Evolutionary conservation across 345 rosid genomes (phyloP).

Genomic region (Eucalyptus albens): DNA sequence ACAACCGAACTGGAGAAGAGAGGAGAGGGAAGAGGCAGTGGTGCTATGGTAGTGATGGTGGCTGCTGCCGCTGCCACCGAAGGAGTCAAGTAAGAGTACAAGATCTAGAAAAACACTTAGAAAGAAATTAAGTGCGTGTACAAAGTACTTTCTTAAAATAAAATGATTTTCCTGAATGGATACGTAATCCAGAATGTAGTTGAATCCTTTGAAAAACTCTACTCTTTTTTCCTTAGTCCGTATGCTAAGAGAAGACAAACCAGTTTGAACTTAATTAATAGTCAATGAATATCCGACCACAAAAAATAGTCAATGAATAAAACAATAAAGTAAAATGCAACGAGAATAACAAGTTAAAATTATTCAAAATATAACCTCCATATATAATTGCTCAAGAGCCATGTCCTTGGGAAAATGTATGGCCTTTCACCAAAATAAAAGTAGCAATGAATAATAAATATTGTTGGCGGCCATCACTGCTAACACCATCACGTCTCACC

Average conservation of each 20-base stretch:
- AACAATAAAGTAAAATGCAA: too few species aligned
- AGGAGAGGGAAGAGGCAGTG: neutral
- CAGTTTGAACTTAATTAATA: neutral
- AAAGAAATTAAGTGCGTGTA: neutral
- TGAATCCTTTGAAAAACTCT: neutral
- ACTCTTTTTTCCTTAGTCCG: neutral
- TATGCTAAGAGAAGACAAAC: neutral
- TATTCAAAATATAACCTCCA: neutral
- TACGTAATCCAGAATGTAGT: neutral
- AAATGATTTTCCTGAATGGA: neutral
- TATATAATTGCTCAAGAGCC: neutral
- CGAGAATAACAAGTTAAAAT: too few species aligned
- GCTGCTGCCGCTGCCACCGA: neutral
- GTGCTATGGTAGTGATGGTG: neutral
- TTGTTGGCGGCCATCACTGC: neutral
- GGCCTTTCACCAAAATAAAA: neutral
- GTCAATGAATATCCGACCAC: neutral
- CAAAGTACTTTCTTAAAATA: neutral
- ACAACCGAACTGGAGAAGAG: neutral
- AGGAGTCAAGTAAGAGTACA: neutral
- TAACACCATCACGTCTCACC: neutral
- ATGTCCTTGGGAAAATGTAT: neutral
- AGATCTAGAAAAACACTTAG: neutral
- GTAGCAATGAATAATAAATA: neutral
- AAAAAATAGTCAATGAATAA: too few species aligned